These are phyloP conservation scores for Talaromyces adpressus DNA, from an alignment of 495 filamentous ascomycete genomes.

Conservation along the genomic window DNA sequence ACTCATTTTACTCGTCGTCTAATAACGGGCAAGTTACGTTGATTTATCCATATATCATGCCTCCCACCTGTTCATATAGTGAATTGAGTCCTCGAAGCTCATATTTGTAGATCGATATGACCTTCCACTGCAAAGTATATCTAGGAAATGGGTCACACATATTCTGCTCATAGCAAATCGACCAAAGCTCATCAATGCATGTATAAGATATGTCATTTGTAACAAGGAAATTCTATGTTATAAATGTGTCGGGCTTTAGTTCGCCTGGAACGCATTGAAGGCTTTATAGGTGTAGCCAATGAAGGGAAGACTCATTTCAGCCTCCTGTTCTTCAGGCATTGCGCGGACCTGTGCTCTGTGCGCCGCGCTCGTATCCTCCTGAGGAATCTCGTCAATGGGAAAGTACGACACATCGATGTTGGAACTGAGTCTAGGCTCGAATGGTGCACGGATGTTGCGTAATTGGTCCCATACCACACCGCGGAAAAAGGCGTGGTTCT, in stretches of 20 bases:
- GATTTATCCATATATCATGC: neutral
- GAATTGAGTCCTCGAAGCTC: neutral
- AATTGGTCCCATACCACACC: constrained; percentile 90
- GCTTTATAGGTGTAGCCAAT: constrained; percentile 99
- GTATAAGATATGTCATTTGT: neutral
- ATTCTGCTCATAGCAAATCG: neutral
- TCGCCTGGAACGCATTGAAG: constrained; percentile 71
- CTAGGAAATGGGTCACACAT: neutral
- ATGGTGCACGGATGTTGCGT: constrained; percentile 86
- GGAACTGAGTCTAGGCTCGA: constrained; percentile 85
- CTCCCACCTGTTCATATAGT: neutral
- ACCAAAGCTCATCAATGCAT: neutral
- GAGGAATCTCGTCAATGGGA: constrained; percentile 95
- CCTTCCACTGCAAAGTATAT: neutral
- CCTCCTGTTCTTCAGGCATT: constrained; percentile 54
- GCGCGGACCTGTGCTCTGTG: constrained; percentile 60
- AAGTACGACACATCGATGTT: constrained; percentile 98
- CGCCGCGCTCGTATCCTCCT: constrained; percentile 72
- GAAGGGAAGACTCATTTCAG: constrained; percentile 92
- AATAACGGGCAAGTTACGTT: neutral
- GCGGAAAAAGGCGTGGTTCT: constrained; percentile 89
- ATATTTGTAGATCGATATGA: neutral
- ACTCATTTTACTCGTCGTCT: neutral
- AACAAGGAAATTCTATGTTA: constrained; percentile 1
- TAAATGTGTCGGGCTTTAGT: constrained; percentile 14